Evolutionary conservation across 768 basidiomycete genomes (phyloP), one percentile per base, ranked within the genome.

Genomic region (Hericium erinaceus): DNA sequence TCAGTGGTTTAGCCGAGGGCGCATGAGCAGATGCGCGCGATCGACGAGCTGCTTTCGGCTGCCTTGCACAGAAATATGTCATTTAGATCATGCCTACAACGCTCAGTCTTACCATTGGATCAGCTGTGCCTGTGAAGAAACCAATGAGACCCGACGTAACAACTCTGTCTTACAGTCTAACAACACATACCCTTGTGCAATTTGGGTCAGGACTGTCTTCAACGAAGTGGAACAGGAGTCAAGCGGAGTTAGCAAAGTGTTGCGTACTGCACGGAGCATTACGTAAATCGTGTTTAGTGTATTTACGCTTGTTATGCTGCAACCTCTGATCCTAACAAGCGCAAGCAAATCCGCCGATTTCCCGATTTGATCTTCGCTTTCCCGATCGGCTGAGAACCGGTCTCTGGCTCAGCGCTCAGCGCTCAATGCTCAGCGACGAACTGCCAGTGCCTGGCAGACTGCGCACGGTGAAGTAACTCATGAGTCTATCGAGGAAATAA

Each of bases 1-100:
- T 80, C 40, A 65, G 60, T 10, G 79, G 68, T 61, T 75, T 80
- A 39, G 73, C 81, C 15, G 84, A 80, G 38, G 60, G 73, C 46
- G 75, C 73, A 61, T 87, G 85, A 1, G 65, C 71, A n/a, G 66
- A 66, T 15, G 66, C 67, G 56, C 80, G 79, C 57, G 69, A 70
- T 59, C 76, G 75, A 54, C 76, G 75, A 54, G 70, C 69, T 63
- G 73, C 70, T 61, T 70, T 64, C 28, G 70, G 71, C 69, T 71
- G 46, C 15, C n/a, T 44, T 20, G 40, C 18, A 24, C 9, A 39
- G 2, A 20, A 46, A 13, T 46, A 46, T 46, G 8, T 18, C n/a
- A 46, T 46, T 46, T 33, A 33, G 33, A 33, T 33, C 33, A 33
- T 33, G 33, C 33, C 33, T 33, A 6, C 33, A 33, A 33, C 33